Evolutionary conservation across 83 land plant species (phyloP).

Genomic region (Larix sibirica): DNA sequence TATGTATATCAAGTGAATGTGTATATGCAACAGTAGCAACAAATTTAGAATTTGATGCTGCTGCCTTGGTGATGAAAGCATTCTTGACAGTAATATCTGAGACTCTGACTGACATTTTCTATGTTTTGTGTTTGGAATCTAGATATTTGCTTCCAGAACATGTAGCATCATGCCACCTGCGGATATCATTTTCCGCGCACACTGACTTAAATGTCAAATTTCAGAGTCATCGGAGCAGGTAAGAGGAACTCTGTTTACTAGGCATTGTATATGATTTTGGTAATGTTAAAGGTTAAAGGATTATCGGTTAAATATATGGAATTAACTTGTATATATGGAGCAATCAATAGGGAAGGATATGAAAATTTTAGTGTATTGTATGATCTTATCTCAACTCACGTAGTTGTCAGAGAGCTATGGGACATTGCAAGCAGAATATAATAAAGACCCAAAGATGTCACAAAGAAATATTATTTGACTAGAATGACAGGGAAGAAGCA

Average conservation of each 20-base stretch:
- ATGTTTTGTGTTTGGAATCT: neutral
- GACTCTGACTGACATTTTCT: neutral
- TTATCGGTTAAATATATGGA: neutral
- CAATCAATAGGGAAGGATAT: neutral
- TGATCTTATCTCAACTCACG: too few relatives aligned
- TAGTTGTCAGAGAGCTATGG: too few relatives aligned
- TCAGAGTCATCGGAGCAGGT: constrained; percentile 97
- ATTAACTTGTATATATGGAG: constrained; percentile 5
- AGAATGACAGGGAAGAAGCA: too few relatives aligned
- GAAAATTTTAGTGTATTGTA: neutral
- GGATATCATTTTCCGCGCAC: constrained; percentile 90
- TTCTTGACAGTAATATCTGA: neutral
- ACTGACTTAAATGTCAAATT: constrained; percentile 88
- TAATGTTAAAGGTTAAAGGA: neutral
- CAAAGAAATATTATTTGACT: too few relatives aligned
- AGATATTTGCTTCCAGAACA: constrained; percentile 90
- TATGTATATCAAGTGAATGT: neutral
- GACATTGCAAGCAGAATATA: too few relatives aligned
- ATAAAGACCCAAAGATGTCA: too few relatives aligned
- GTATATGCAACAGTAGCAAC: neutral
- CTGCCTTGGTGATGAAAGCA: neutral
- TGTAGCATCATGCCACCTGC: constrained; percentile 69
- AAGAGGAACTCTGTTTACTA: neutral
- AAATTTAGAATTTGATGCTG: neutral
- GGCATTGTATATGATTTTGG: neutral